A percentile compares a stretch with the other conserved stretches of the same genome.
These are phyloP conservation scores for Helicostylum pulchrum DNA, from an alignment of 192 early-diverging fungal species.

Conservation along the genomic window DNA sequence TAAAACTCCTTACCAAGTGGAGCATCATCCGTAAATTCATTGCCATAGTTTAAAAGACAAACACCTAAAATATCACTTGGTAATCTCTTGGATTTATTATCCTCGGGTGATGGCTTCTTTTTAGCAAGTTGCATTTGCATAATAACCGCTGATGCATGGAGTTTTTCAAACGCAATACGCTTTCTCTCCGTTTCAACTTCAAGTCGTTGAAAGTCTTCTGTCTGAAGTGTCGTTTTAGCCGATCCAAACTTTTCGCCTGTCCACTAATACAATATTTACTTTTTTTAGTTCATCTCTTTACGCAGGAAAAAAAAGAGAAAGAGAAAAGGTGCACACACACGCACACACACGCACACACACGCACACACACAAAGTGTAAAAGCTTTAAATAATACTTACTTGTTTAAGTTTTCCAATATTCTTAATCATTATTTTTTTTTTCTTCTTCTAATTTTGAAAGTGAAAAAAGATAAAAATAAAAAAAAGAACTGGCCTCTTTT, in stretches of 20 bases:
- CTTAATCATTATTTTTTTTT: slow-evolving; percentile 46
- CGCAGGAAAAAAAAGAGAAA: background rate
- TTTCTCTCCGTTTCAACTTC: slow-evolving; percentile 72
- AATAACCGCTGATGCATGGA: slow-evolving; percentile 50
- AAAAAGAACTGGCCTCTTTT: background rate
- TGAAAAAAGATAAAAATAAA: background rate
- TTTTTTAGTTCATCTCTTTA: background rate
- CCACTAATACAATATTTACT: slow-evolving; percentile 37
- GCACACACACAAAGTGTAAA: background rate
- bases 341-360: background rate
- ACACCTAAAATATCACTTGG: slow-evolving; percentile 65
- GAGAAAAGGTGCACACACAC: no score
- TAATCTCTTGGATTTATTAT: slow-evolving; percentile 58
- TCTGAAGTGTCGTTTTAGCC: slow-evolving; percentile 63
- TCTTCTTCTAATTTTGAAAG: background rate
- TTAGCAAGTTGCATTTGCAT: slow-evolving; percentile 55
- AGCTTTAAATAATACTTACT: slow-evolving; percentile 38
- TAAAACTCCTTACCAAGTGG: slow-evolving; percentile 34
- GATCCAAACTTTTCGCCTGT: slow-evolving; percentile 81
- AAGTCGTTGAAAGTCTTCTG: slow-evolving; percentile 81
- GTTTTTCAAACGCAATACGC: slow-evolving; percentile 60
- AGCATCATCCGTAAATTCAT: slow-evolving; percentile 41
- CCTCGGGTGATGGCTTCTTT: slow-evolving; percentile 63
- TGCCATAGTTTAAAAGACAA: slow-evolving; percentile 61
- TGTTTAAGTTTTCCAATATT: slow-evolving; percentile 66